These are phyloP conservation scores for Sporobolomyces pararoseus DNA, from an alignment of 768 basidiomycete genomes.

Conservation along the genomic window DNA sequence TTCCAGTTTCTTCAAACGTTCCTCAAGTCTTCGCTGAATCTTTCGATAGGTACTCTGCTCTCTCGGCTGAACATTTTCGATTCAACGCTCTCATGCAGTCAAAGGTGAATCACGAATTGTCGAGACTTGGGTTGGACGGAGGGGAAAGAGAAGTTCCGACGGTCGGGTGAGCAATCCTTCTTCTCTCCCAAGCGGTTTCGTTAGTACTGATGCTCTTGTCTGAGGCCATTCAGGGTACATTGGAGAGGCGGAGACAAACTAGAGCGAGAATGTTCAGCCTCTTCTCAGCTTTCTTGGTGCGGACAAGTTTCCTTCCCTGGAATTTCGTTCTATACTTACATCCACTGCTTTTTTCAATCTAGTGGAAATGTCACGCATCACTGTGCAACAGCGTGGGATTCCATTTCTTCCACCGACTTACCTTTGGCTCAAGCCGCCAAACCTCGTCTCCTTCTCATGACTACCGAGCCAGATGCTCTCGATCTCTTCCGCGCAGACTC, in stretches of 20 bases:
- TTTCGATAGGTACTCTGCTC: constrained; percentile 14
- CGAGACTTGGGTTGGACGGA: not conserved
- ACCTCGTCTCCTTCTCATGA: constrained; percentile 27
- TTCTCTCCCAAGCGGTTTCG: not conserved
- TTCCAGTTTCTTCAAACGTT: not conserved
- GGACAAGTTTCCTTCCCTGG: not conserved
- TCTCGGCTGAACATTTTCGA: constrained; percentile 7
- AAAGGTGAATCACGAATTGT: not conserved
- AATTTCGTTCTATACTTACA: not conserved
- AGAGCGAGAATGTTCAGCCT: not conserved
- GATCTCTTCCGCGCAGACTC: not conserved
- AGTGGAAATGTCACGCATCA: constrained; percentile 34
- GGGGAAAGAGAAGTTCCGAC: not conserved
- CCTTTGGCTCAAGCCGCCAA: not conserved
- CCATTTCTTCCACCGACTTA: not conserved
- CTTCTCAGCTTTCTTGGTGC: constrained; percentile 24
- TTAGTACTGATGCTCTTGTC: not conserved
- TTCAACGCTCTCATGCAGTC: not conserved
- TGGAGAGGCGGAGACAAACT: constrained; percentile 33
- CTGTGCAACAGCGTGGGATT: constrained; percentile 17
- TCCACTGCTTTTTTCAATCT: not conserved
- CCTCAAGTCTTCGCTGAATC: not conserved
- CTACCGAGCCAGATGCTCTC: constrained; percentile 31
- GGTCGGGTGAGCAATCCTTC: constrained; percentile 4
- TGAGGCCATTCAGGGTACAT: constrained; percentile 3